Conservation (phyloP, 148 eudicot species). For the Cornus florida region DNA sequence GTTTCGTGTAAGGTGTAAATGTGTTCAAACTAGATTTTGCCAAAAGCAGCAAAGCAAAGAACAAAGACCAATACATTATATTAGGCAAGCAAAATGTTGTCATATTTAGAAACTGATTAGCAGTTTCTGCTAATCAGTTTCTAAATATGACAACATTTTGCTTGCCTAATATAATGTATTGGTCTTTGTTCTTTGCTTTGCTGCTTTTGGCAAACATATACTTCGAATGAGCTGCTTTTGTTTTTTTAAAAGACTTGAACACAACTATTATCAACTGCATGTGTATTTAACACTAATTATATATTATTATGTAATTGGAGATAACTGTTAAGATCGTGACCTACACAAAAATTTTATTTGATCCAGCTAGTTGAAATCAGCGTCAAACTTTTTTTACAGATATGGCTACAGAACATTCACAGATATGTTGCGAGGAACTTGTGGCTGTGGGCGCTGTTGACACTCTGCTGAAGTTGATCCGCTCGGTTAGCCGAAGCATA, state of each 20-base stretch:
- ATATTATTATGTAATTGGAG: neutral
- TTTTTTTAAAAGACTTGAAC: neutral
- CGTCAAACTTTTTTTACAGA: slow-evolving; percentile 37
- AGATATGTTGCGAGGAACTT: slow-evolving; percentile 86
- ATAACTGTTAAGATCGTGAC: neutral
- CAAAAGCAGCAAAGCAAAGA: too few relatives aligned
- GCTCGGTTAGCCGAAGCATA: slow-evolving; percentile 88
- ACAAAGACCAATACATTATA: neutral
- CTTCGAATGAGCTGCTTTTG: neutral
- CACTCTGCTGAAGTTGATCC: slow-evolving; percentile 64
- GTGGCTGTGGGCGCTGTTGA: slow-evolving; percentile 84
- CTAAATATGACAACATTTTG: neutral
- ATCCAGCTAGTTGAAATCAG: neutral
- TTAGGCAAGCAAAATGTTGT: neutral
- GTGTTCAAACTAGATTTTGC: neutral
- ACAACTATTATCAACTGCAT: neutral
- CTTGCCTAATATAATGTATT: neutral
- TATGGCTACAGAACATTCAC: slow-evolving; percentile 78
- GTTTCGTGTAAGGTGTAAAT: neutral
- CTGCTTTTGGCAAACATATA: too few relatives aligned
- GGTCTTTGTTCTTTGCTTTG: neutral
- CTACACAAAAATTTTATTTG: neutral
- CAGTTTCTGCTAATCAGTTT: neutral
- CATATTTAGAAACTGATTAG: too few relatives aligned
- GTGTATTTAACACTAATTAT: neutral